A percentile compares a stretch with the other conserved stretches of the same genome.
phyloP scores from a whole-genome alignment of 352 stramenopile genomes.

The Pythium apleroticum region DNA sequence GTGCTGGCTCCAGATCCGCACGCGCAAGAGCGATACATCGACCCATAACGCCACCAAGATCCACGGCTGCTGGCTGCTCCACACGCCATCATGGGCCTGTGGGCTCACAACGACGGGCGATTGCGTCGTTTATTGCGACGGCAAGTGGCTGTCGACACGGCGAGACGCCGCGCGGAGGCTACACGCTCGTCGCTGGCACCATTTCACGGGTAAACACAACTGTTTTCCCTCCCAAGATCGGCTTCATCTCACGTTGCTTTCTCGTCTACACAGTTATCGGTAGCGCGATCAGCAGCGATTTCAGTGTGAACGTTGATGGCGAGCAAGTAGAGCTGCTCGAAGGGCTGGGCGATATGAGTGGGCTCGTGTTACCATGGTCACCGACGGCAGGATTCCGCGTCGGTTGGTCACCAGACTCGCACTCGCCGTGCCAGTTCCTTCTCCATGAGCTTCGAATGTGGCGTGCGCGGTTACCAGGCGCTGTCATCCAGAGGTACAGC shows the following conservation, averaged over 20 bases:
- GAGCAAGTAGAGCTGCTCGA: conserved; percentile 4
- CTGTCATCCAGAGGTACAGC: neutral
- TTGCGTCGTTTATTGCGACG: conserved; percentile 16
- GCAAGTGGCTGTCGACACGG: conserved; percentile 2
- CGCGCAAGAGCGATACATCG: neutral
- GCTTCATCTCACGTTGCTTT: neutral
- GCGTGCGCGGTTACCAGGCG: neutral
- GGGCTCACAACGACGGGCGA: conserved; percentile 19
- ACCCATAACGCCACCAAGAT: neutral
- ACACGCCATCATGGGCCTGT: conserved; percentile 30
- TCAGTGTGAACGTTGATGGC: conserved; percentile 16
- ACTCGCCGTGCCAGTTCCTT: conserved; percentile 11
- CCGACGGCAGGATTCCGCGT: conserved; percentile 11
- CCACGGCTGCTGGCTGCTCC: conserved; percentile 33
- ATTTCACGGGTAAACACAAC: conserved; percentile 17
- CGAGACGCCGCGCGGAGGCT: neutral
- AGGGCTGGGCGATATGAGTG: neutral
- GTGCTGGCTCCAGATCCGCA: conserved; percentile 39
- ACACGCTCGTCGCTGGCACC: conserved; percentile 17
- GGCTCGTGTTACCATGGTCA: conserved; percentile 1
- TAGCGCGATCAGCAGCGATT: neutral
- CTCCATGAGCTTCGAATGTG: conserved; percentile 29
- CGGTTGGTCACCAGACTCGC: conserved; percentile 16
- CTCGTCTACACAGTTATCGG: neutral
- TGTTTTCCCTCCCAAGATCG: neutral